These are phyloP conservation scores for Fraxinus sp. DNA, from an alignment of 305 asterid genomes.

Conservation along the genomic window DNA sequence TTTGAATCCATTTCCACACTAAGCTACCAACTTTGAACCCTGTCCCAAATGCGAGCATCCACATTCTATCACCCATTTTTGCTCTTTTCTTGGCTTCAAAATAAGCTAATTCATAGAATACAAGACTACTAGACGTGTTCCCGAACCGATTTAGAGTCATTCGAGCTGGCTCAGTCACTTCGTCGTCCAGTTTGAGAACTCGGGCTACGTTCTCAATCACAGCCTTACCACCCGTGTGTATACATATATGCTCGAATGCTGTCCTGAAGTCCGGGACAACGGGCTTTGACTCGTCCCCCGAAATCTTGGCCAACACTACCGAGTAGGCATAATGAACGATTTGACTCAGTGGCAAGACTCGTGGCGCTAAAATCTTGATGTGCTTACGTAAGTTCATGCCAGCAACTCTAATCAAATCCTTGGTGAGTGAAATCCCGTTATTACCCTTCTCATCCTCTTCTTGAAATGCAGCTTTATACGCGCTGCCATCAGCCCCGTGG, in stretches of 20 bases:
- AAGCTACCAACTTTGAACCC: slow-evolving; percentile 70
- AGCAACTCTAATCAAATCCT: slow-evolving; percentile 55
- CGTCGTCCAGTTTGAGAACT: slow-evolving; percentile 36
- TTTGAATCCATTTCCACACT: slow-evolving; percentile 53
- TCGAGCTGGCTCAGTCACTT: slow-evolving; percentile 61
- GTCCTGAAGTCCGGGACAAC: slow-evolving; percentile 51
- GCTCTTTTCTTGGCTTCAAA: slow-evolving; percentile 60
- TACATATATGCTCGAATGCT: slow-evolving; percentile 61
- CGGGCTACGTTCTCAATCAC: slow-evolving; percentile 53
- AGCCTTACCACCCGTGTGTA: slow-evolving; percentile 66
- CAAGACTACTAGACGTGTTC: slow-evolving; percentile 64
- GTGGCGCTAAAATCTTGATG: slow-evolving; percentile 46
- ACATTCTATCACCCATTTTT: slow-evolving; percentile 64
- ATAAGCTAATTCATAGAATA: slow-evolving; percentile 67
- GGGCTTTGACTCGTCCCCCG: slow-evolving; percentile 28
- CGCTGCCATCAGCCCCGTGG: slow-evolving; percentile 55
- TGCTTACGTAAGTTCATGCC: slow-evolving; percentile 43
- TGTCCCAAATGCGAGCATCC: slow-evolving; percentile 75
- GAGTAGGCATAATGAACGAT: slow-evolving; percentile 40
- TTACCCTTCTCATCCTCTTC: slow-evolving; percentile 65
- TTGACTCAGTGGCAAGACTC: slow-evolving; percentile 56
- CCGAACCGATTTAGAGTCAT: slow-evolving; percentile 66
- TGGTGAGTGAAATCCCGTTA: slow-evolving; percentile 52
- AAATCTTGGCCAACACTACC: not conserved
- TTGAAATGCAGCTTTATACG: slow-evolving; percentile 53